Base-by-base conservation (phyloP, 768 basidiomycete genomes). In the Panaeolus cyanescens region DNA sequence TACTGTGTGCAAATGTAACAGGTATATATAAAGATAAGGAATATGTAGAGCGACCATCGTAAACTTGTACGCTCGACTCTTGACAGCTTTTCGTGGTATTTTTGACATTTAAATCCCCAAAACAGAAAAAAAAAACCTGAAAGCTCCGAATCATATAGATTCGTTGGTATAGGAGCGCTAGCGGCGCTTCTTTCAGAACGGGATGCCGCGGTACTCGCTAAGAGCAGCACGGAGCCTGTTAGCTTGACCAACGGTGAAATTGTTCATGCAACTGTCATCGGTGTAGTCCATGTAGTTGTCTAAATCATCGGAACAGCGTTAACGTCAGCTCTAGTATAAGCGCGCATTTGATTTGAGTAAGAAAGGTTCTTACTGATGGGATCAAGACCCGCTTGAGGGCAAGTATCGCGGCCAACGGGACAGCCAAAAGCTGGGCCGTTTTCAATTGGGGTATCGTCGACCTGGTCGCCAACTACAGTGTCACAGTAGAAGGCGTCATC, bases 251-350 rank as follows among this genome's bases (percentile, higher is more conserved):
- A 67, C 28, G 13, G 79, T 79, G 70, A 80, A 82, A 10, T 32
- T 31, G 58, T 62, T 76, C 79, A 80, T 79, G 70, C 80, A 82
- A 30, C 64, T 62, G 60, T 82, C 81, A 58, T 75, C 63, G 15
- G 74, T 68, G 70, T 80, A 81, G 63, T 83, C 80, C 80, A 82
- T 81, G 69, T 69, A 81, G 71, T 81, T 80, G 66, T 70, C 72
- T 72, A n/a, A 40, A 28, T 19, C 3, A 17, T 2, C 3, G 1
- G 36, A 37, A 58, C 1, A 33, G 32, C 22, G 34, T 42, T n/a
- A n/a, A n/a, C n/a, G n/a, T n/a, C n/a, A n/a, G n/a, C n/a, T n/a
- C n/a, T n/a, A 39, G 36, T 17, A 17, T 28, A 20, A 31, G 12
- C n/a, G 19, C 1, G 30, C 7, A 12, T 17, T 37, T 7, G n/a